Conservation (phyloP, 2,329 filamentous ascomycete species). For the Trichoderma aggressivum region DNA sequence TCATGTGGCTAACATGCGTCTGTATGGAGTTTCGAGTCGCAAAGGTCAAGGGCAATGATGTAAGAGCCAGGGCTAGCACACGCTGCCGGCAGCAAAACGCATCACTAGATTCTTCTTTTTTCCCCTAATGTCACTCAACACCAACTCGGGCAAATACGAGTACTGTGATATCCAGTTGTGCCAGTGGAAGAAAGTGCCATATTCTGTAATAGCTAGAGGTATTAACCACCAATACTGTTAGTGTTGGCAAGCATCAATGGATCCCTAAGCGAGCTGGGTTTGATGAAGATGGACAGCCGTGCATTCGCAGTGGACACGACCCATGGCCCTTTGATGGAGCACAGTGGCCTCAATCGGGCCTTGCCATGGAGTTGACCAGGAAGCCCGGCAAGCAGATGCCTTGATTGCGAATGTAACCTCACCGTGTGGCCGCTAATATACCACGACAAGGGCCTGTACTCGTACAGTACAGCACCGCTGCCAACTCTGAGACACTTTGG, state of each 20-base stretch:
- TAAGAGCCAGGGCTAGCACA: background rate
- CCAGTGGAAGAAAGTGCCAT: background rate
- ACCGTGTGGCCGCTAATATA: background rate
- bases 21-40: background rate
- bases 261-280: background rate
- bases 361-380: background rate
- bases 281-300: conserved; percentile 3
- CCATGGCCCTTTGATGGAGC: background rate
- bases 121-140: background rate
- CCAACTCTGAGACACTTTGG: background rate
- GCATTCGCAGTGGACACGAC: background rate
- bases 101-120: background rate
- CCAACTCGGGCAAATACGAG: background rate
- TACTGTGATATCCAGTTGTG: background rate
- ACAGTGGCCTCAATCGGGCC: background rate
- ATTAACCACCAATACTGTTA: background rate
- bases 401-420: background rate
- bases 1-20: background rate
- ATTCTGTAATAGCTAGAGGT: background rate
- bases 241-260: background rate
- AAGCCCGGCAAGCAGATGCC: background rate
- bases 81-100: background rate
- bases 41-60: conserved; percentile 8
- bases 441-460: background rate
- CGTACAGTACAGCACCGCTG: background rate